A percentile compares a stretch with the other conserved stretches of the same genome.
phyloP scores from a whole-genome alignment of 2,329 filamentous ascomycete genomes.

The Aureobasidium sp. region DNA sequence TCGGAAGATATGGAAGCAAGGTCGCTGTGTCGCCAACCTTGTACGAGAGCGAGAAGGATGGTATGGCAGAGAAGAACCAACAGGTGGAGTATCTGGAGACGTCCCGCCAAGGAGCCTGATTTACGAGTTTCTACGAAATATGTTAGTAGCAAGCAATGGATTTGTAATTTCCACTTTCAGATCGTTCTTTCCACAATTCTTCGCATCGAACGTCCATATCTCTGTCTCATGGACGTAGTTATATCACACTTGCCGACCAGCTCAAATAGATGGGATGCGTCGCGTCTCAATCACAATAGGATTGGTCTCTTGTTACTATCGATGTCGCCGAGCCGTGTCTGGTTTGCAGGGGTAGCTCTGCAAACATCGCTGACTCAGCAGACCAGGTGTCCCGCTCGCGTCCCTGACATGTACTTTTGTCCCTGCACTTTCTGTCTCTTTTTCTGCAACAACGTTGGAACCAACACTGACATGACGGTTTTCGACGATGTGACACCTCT shows the following conservation, averaged over 20 bases:
- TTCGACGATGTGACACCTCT: neutral
- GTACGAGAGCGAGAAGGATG: conserved; percentile 20
- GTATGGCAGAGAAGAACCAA: conserved; percentile 17
- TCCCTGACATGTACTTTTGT: neutral
- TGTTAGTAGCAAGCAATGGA: neutral
- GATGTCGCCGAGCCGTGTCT: too few relatives aligned
- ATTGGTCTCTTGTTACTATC: too few relatives aligned
- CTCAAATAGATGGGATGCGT: too few relatives aligned
- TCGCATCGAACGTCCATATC: too few relatives aligned
- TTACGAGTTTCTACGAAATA: neutral
- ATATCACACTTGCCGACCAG: too few relatives aligned
- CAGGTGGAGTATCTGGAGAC: conserved; percentile 6
- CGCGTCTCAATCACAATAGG: too few relatives aligned
- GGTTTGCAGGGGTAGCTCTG: too few relatives aligned
- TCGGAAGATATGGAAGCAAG: conserved; percentile 43
- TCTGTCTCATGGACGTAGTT: too few relatives aligned
- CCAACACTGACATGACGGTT: too few relatives aligned
- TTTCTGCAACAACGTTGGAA: neutral
- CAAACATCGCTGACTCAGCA: too few relatives aligned
- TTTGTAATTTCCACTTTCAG: too few relatives aligned
- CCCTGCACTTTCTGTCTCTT: neutral
- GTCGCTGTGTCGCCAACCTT: conserved; percentile 20
- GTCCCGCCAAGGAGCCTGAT: neutral
- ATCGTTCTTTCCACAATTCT: neutral
- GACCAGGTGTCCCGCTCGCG: neutral